A percentile compares a stretch with the other conserved stretches of the same genome.
Evolutionary conservation across 1,139 yeast species (phyloP).

Genomic region (Arxiozyma heterogenica): DNA sequence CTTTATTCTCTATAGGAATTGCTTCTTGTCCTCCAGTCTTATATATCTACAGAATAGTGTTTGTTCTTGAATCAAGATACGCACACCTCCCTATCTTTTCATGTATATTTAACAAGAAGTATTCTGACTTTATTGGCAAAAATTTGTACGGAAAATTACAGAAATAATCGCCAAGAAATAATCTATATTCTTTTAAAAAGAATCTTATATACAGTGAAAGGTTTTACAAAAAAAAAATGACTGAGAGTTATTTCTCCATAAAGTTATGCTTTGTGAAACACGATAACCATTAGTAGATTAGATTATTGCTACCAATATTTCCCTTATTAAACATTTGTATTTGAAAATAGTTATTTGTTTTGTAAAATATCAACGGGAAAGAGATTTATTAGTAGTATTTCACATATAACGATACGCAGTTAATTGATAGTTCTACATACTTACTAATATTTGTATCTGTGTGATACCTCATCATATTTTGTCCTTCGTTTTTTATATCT

Average conservation of each 20-base stretch:
- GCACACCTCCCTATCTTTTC: neutral
- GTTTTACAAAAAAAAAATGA: neutral
- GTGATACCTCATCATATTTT: neutral
- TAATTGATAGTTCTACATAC: neutral
- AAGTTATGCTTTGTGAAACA: neutral
- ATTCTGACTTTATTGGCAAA: no score
- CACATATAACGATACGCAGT: neutral
- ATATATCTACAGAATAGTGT: neutral
- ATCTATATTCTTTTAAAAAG: no score
- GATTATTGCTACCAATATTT: neutral
- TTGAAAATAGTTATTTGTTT: neutral
- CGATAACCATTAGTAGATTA: neutral
- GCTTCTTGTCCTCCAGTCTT: neutral
- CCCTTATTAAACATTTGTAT: neutral
- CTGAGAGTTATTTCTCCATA: neutral
- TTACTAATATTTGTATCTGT: neutral
- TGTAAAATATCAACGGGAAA: neutral
- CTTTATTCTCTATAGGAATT: neutral
- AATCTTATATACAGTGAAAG: no score
- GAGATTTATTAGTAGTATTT: no score
- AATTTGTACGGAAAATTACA: neutral
- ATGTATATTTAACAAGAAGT: no score
- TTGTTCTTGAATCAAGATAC: neutral
- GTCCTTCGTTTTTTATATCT: neutral
- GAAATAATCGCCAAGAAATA: no score